Base-by-base conservation (phyloP, 345 rosid species). In the Balakata baccata region DNA sequence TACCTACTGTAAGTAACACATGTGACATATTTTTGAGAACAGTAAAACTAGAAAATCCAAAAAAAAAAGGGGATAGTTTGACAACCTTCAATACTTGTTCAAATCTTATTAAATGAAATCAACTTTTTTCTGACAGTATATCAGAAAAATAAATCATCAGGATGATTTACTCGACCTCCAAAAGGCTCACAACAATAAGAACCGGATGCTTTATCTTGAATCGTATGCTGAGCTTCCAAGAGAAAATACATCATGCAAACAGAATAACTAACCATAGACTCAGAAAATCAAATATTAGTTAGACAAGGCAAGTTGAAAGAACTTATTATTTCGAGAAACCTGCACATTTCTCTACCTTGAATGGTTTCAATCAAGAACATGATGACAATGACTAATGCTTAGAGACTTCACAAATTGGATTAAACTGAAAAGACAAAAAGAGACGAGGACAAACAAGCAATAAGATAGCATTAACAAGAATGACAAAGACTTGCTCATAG, bases 401-500 rank as follows among this genome's bases (percentile, higher is more conserved):
- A 59, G 22, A n/a, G 66, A 73, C 78, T 61, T 75, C 49, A 37
- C 6, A 43, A 75, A 50, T 66, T 5, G 37, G 64, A 68, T 17
- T 41, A 54, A 34, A 73, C 65, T 70, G 56, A 14, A 34, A 37
- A 41, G 60, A 65, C 37, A 34, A 23, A 54, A 74, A 53, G 29
- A 72, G 62, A 74, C 18, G 47, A 77, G 41, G 47, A 56, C 37
- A 60, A 65, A 72, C 59, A 66, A 39, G 75, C 54, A 23, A 25
- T 51, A 34, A 72, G 43, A 60, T 22, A 63, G 75, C 62, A 61
- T 61, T 70, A 60, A 70, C 51, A 66, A 71, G 71, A 79, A 59
- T 17, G 43, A 59, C 63, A 34, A 76, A 66, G 68, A 74, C 65
- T 72, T 20, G 57, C 69, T 73, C 70, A 68, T 72, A 63, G 56